Base-by-base conservation (phyloP, 805 yeast genomes). In the Myxozyma vanderwaltii region DNA sequence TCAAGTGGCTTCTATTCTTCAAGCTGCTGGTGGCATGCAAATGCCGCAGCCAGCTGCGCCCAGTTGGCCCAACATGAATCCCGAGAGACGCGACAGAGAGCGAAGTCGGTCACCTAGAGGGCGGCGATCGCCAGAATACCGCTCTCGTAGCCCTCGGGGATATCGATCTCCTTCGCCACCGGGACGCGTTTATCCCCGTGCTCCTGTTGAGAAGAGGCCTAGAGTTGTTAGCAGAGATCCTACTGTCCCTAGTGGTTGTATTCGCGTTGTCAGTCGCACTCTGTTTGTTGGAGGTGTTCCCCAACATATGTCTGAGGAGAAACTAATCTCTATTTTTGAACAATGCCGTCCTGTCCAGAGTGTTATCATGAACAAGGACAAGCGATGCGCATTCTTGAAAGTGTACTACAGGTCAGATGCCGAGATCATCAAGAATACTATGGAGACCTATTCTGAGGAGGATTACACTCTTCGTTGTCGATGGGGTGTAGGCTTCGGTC, bases 401-500 rank as follows among this genome's bases (percentile, higher is more conserved):
- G 95, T 91, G 26, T 90, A 88, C 72, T 89, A 96, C 23, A 83
- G 99, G 74, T 81, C 79, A 38, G 98, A 92, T 74, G 99, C 99
- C 31, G 97, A 89, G 72, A 82, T 79, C 61, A 91, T 91, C 13
- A 81, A 90, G 58, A 78, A 81, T 41, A 82, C 84, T 43, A 90
- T 91, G 76, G 81, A 80, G 31, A 73, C 74, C 43, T 68, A 70
- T 58, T 84, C 84, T 69, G 86, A 85, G 63, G 86, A 87, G 41
- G 73, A 82, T 8, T 75, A 77, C 71, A 77, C 83, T 66, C 77
- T 94, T 67, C 83, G 98, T 75, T 89, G 95, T 3, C 82, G 97
- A 71, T 94, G 99, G 99, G 99, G 98, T 66, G 98, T 94, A 63
- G 99, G 99, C 1, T 94, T 88, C 70, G 99, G 99, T 3, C 99